Evolutionary conservation across 2,329 filamentous ascomycete genomes (phyloP).

Genomic region (Triangularia verruculosa): DNA sequence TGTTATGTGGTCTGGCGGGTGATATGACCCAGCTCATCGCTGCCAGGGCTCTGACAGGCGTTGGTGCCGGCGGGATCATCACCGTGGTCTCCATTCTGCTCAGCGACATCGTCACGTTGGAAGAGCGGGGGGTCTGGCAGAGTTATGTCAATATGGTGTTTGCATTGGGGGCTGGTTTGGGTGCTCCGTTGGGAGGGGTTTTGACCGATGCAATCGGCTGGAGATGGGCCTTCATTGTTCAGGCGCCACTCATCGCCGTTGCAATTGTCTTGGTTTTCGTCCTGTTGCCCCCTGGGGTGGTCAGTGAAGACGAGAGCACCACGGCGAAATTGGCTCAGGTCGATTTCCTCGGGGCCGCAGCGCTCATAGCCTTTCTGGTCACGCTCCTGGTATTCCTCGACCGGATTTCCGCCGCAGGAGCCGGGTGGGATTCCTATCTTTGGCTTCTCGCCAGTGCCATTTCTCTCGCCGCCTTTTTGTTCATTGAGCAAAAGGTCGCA

Average conservation of each 20-base stretch:
- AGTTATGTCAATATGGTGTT: conserved; percentile 34
- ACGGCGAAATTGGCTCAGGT: conserved; percentile 35
- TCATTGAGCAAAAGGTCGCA: too few relatives aligned
- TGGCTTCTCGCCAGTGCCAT: too few relatives aligned
- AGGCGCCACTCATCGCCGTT: conserved; percentile 40
- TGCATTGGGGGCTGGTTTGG: conserved; percentile 40
- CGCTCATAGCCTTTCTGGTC: conserved; percentile 31
- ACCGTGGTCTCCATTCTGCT: conserved; percentile 32
- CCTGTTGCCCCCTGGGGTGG: conserved; percentile 42
- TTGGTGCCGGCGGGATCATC: conserved; percentile 1
- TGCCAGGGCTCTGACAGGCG: not conserved
- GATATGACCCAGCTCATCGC: not conserved
- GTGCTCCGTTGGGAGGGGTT: conserved; percentile 36
- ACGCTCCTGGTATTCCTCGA: too few relatives aligned
- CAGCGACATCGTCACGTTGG: conserved; percentile 39
- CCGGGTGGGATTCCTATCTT: too few relatives aligned
- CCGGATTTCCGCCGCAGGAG: too few relatives aligned
- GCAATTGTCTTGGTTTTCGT: conserved; percentile 37
- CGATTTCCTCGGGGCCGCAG: conserved; percentile 40
- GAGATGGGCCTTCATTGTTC: conserved; percentile 47
- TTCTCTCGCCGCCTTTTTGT: too few relatives aligned
- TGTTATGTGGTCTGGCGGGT: not conserved
- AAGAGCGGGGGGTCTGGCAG: conserved; percentile 37
- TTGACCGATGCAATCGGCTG: conserved; percentile 35
- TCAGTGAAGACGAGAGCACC: conserved; percentile 26